Base-by-base conservation (phyloP, 163 green algal species). In the Coccomyxa subellipsoidea region DNA sequence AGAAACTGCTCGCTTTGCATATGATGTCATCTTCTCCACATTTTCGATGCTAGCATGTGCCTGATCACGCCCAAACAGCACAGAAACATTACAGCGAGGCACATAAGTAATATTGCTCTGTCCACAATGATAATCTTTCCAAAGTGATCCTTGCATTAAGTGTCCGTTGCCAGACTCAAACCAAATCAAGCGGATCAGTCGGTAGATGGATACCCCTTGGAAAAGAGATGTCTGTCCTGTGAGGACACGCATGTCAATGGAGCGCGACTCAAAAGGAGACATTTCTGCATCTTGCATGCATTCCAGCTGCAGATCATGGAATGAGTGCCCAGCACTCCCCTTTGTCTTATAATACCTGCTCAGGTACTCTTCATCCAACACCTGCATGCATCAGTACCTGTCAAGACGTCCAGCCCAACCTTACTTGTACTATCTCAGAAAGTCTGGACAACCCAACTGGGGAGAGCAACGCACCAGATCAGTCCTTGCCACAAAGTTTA, bases 351-450 rank as follows among this genome's bases (percentile, higher is more conserved):
- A 80, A 29, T 72, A 80, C 39, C 31, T 38, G 23, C 39, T 27
- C 25, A 80, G 40, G n/a, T 80, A 80, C 8, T 38, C 76, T 4
- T 29, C n/a, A 31, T 80, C 40, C 40, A 80, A n/a, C 39, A 80
- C 40, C 76, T 80, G 76, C 76, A 36, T 34, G 73, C 3, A 4
- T n/a, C 25, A 10, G n/a, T n/a, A 8, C 47, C 47, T 59, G 15
- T 59, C 47, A 59, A 18, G 47, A 59, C 23, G n/a, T n/a, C n/a
- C n/a, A n/a, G n/a, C n/a, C n/a, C n/a, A n/a, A n/a, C n/a, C n/a
- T n/a, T n/a, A n/a, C n/a, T n/a, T n/a, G n/a, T n/a, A n/a, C n/a
- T n/a, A n/a, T n/a, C n/a, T n/a, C n/a, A n/a, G n/a, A n/a, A n/a
- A n/a, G 4, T 59, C 47, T 59, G 47, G 1, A 8, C 21, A 59